Percentiles rank a stretch among this genome's conserved stretches.
Evolutionary conservation across 1,284 basidiomycete genomes (phyloP).

Genomic region (Ustilago tritici): DNA sequence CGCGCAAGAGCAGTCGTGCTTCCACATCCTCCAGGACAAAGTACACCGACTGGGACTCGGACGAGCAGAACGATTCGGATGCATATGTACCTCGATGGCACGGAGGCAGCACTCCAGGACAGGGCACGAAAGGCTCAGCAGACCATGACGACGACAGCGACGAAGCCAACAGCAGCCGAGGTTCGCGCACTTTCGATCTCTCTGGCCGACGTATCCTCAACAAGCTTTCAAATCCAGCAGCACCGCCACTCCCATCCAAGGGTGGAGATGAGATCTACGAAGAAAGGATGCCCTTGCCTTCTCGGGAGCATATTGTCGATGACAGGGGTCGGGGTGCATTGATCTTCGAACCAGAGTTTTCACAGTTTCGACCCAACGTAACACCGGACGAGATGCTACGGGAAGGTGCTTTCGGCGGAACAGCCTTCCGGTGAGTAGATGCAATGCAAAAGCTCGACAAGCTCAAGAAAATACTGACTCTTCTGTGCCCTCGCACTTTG

Average conservation of each 20-base stretch:
- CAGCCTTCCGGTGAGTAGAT: conserved; percentile 69
- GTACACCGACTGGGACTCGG: conserved; percentile 50
- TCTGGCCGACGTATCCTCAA: conserved; percentile 37
- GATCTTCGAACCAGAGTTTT: conserved; percentile 70
- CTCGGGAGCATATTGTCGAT: conserved; percentile 12
- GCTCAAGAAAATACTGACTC: not conserved
- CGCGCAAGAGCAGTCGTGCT: conserved; percentile 39
- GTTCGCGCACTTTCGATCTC: conserved; percentile 45
- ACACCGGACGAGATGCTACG: conserved; percentile 72
- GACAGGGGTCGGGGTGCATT: conserved; percentile 66
- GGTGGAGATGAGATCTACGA: conserved; percentile 41
- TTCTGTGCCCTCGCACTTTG: not conserved
- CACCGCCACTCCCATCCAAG: conserved; percentile 29
- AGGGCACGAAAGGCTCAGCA: not conserved
- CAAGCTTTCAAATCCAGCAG: conserved; percentile 47
- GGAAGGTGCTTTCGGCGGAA: conserved; percentile 72
- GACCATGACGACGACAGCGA: conserved; percentile 33
- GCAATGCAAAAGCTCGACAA: too few species aligned
- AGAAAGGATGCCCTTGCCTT: conserved; percentile 33
- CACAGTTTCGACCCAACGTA: conserved; percentile 71
- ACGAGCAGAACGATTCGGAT: conserved; percentile 44
- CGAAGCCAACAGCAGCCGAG: conserved; percentile 19
- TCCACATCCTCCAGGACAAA: conserved; percentile 29
- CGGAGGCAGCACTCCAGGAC: conserved; percentile 19
- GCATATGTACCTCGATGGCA: conserved; percentile 46